Base-by-base conservation (phyloP, 164 flowering plant species). In the Aristolochia fimbriata region DNA sequence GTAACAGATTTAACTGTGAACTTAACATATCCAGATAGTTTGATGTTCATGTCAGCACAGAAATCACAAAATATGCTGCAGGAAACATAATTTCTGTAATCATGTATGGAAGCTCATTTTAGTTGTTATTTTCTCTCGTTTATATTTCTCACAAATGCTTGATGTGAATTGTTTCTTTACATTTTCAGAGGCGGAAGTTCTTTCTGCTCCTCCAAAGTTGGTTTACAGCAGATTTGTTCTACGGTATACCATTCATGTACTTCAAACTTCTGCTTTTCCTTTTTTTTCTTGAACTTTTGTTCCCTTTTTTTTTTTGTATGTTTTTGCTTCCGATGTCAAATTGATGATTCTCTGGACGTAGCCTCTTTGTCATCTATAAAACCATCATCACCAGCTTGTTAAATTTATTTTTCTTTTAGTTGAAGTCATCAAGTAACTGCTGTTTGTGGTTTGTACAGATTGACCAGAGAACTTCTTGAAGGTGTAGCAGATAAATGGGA, bases 151-250 rank as follows among this genome's bases (percentile, higher is more conserved):
- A 27, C 10, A 10, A 37, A 37, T 37, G 43, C 12, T 6, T 37
- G 43, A 10, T 37, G 10, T 37, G 10, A 37, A 37, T 37, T 37
- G 43, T 37, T 3, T 6, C 43, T 37, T 37, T 37, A 10, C 43
- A 37, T 37, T 67, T 57, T 60, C 90, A 91, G 98, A 92, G 73
- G 86, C 80, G 55, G 95, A 85, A 77, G 88, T 88, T 64, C 93
- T 92, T 56, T 82, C 89, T 55, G 98, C 96, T 51, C 98, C 98
- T 67, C 95, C 92, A 65, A 88, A 88, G 78, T 69, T 88, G 81
- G 98, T 92, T 0, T 92, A 92, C 78, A 82, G 84, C 77, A 88
- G 80, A 71, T 76, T 78, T 27, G 75, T 85, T 65, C 73, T 92
- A 68, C 78, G 95, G 96, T 84, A 74, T 58, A 37, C 56, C 47